phyloP scores from a whole-genome alignment of 331 rosid genomes.

The Dryas integrifolia region DNA sequence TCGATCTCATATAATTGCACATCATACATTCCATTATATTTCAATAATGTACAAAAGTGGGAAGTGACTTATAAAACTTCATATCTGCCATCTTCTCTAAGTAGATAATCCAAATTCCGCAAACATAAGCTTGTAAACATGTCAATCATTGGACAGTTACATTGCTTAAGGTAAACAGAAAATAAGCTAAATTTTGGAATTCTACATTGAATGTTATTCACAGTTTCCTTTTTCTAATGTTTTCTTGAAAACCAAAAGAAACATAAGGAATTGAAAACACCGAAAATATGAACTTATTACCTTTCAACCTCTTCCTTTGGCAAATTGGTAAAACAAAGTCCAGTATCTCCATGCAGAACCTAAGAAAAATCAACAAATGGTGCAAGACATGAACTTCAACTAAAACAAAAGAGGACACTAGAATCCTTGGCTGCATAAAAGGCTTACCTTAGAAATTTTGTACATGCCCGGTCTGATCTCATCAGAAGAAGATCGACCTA shows the following conservation, averaged over 20 bases:
- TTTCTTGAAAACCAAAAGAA: background rate
- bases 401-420: background rate
- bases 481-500: constrained; percentile 75
- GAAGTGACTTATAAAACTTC: background rate
- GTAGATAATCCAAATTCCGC: background rate
- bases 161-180: too few species aligned
- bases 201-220: background rate
- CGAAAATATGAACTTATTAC: constrained; percentile 29
- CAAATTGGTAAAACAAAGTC: constrained; percentile 70
- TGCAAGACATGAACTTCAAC: constrained; percentile 2
- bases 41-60: background rate
- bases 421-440: background rate
- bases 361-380: constrained; percentile 22
- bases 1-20: background rate
- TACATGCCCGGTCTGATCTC: constrained; percentile 55
- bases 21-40: background rate
- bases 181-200: too few species aligned
- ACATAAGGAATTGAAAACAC: background rate
- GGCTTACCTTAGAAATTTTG: constrained; percentile 76
- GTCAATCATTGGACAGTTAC: background rate
- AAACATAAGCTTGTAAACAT: background rate
- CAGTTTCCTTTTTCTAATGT: background rate
- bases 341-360: constrained; percentile 86
- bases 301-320: constrained; percentile 81
- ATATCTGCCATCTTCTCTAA: background rate